Evolutionary conservation across 192 early-diverging fungal species (phyloP).

Genomic region (Linnemannia elongata): DNA sequence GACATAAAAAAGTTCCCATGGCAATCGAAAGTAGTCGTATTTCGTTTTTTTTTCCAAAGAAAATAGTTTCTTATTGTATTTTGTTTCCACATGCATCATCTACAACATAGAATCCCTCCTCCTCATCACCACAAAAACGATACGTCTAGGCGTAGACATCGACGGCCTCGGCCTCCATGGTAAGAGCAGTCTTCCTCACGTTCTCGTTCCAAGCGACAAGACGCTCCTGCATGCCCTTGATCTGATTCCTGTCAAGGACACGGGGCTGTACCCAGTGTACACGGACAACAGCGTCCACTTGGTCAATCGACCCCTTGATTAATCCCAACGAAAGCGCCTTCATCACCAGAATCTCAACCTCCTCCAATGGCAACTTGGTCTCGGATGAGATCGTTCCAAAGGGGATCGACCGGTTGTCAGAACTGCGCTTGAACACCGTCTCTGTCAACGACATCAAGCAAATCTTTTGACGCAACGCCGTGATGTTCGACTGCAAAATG

Average conservation of each 20-base stretch:
- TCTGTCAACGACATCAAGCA: constrained; percentile 98
- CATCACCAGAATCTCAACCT: constrained; percentile 99
- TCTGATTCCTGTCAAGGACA: constrained; percentile 92
- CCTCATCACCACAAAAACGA: neutral
- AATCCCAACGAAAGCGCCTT: constrained; percentile 94
- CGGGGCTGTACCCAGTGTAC: constrained; percentile 99
- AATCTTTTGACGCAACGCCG: constrained; percentile 94
- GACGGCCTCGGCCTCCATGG: constrained; percentile 78
- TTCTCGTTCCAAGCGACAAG: constrained; percentile 89
- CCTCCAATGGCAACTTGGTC: constrained; percentile 80
- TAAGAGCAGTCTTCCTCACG: constrained; percentile 80
- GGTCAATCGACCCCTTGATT: constrained; percentile 95
- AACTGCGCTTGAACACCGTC: constrained; percentile 87
- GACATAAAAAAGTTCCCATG: too few relatives aligned
- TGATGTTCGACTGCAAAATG: constrained; percentile 81
- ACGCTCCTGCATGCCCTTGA: constrained; percentile 84
- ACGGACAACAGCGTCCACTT: constrained; percentile 89
- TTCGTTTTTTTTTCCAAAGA: neutral
- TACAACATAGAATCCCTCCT: neutral
- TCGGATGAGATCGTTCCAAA: constrained; percentile 88
- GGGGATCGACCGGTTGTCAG: constrained; percentile 80
- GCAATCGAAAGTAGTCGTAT: too few relatives aligned
- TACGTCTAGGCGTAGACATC: constrained; percentile 38
- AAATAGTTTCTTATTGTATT: neutral
- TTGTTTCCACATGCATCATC: neutral